Conservation (phyloP, 306 rosid species). For the Vigna mungo region DNA sequence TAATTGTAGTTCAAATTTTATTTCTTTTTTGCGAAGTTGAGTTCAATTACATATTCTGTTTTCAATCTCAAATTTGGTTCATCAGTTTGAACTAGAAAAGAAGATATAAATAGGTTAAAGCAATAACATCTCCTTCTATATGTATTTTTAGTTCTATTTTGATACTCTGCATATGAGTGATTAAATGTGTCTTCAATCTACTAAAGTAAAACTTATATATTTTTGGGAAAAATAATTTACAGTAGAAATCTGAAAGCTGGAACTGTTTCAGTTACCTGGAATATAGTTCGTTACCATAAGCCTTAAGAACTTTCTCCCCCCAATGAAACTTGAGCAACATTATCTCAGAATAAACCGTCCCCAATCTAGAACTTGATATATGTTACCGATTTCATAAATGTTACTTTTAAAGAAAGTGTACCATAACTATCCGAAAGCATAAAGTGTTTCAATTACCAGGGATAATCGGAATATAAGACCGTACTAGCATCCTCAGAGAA, state of each 20-base stretch:
- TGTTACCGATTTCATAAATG: not conserved
- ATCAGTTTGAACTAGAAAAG: too few species aligned
- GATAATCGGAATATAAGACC: too few species aligned
- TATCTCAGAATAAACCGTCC: not conserved
- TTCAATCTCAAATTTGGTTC: too few species aligned
- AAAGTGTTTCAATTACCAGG: not conserved
- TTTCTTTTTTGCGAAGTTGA: too few species aligned
- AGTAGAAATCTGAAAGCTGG: not conserved
- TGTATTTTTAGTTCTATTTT: not conserved
- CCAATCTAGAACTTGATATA: not conserved
- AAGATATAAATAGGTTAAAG: too few species aligned
- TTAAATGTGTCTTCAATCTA: not conserved
- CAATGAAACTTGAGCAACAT: rapidly evolving
- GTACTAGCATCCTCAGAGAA: not conserved
- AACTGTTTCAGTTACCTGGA: not conserved
- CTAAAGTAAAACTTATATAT: too few species aligned
- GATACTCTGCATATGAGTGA: not conserved
- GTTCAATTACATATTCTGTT: too few species aligned
- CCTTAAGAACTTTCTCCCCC: not conserved
- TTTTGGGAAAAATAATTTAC: not conserved
- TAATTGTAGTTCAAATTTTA: too few species aligned
- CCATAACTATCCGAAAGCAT: not conserved
- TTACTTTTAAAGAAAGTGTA: not conserved
- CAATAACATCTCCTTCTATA: too few species aligned
- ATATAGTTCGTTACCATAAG: too few species aligned